Conservation (phyloP, 805 yeast genomes). For the Tetrapisispora phaffii region DNA sequence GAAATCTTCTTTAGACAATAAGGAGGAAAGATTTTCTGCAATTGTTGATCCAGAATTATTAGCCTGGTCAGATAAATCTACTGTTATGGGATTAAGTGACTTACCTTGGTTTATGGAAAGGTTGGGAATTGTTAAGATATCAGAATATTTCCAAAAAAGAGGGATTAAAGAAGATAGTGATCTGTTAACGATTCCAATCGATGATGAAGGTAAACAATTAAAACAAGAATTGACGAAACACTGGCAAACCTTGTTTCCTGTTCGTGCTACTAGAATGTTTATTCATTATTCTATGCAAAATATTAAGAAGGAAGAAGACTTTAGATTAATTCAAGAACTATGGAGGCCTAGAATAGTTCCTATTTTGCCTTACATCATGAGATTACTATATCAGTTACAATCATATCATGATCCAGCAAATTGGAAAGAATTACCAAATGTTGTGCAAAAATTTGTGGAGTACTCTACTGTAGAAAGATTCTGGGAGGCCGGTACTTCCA, state of each 20-base stretch:
- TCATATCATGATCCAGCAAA: conserved; percentile 90
- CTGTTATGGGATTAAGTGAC: conserved; percentile 81
- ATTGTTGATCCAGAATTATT: conserved; percentile 88
- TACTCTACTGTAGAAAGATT: conserved; percentile 86
- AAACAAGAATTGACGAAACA: conserved; percentile 74
- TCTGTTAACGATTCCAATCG: conserved; percentile 72
- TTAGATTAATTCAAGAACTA: conserved; percentile 49
- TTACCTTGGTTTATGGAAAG: conserved; percentile 98
- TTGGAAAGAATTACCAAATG: conserved; percentile 79
- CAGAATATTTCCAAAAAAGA: conserved; percentile 76
- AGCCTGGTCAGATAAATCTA: conserved; percentile 88
- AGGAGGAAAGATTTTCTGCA: conserved; percentile 66
- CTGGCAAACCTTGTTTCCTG: conserved; percentile 92
- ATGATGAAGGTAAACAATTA: conserved; percentile 70
- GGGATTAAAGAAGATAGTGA: conserved; percentile 72
- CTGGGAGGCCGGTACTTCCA: conserved; percentile 97
- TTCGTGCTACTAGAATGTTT: conserved; percentile 88
- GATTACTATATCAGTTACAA: conserved; percentile 79
- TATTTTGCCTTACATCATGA: conserved; percentile 81
- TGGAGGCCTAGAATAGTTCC: conserved; percentile 95
- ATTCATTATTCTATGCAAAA: conserved; percentile 93
- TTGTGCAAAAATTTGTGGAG: conserved; percentile 85
- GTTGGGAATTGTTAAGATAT: conserved; percentile 87
- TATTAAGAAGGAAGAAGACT: conserved; percentile 69
- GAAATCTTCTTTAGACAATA: conserved; percentile 63